Evolutionary conservation across 139 green algal genomes (phyloP), one percentile per base, ranked within the genome.

Genomic region (Diplosphaera chodatii): DNA sequence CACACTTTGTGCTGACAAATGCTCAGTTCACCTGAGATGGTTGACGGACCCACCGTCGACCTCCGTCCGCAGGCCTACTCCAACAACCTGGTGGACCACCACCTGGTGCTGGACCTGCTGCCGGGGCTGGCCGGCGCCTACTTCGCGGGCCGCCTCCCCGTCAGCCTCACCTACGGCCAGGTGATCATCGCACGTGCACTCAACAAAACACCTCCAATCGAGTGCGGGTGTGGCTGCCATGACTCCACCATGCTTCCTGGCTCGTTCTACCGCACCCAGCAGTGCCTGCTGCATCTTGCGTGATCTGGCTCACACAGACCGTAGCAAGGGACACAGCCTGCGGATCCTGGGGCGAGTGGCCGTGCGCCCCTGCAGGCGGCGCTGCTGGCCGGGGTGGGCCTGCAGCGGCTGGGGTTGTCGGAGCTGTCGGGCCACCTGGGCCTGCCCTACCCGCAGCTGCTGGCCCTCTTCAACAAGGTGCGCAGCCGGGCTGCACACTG

Each of bases 381-480:
- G 64, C 91, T 96, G 68, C 80, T 96, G 74, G 73, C 90, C 18
- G 67, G 33, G 0, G 40, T 95, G 27, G 90, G 90, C 10, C 81
- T 96, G 63, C 91, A 96, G 80, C 79, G 85, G 48, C 16, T 59
- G 70, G 78, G 77, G 23, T 65, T 79, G 22, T 63, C 90, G 31
- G 72, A 74, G 32, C 64, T 92, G 27, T 84, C 90, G 56, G 74
- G 76, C 63, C 71, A 68, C 27, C 81, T 99, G 32, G 74, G 77
- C 63, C 88, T 98, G 76, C 94, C 92, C 4, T 63, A 72, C 41
- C 90, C 86, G 33, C 88, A 94, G 80, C 78, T 92, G n/a, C 78
- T 97, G 67, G 94, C 94, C 29, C 88, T 99, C 56, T 98, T 98
- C 83, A 96, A 92, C 85, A 99, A 99, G 78, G 77, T 78, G 34